These are phyloP conservation scores for Takashimella tepidaria DNA, from an alignment of 1,284 basidiomycete species.

Conservation along the genomic window DNA sequence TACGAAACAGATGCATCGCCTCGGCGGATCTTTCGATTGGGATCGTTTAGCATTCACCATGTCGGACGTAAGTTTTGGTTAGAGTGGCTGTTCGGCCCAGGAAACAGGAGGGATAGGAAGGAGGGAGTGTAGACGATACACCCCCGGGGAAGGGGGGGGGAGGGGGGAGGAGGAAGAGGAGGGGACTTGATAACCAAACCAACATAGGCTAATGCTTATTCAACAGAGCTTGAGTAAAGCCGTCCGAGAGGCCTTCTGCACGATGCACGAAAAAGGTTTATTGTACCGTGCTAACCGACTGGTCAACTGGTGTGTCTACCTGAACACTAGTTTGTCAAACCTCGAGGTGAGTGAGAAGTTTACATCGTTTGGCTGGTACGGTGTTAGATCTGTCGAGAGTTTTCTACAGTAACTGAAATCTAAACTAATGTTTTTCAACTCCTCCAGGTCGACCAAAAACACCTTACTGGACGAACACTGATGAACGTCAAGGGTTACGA, in stretches of 20 bases:
- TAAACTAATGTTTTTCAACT: slow-evolving; percentile 3
- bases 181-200: too few relatives aligned
- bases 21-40: slow-evolving; percentile 96
- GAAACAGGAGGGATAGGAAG: background rate
- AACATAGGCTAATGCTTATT: background rate
- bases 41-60: slow-evolving; percentile 91
- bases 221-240: slow-evolving; percentile 70
- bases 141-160: too few relatives aligned
- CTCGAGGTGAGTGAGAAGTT: slow-evolving; percentile 61
- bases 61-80: slow-evolving; percentile 71
- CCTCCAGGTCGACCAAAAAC: slow-evolving; percentile 93
- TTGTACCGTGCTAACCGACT: slow-evolving; percentile 95
- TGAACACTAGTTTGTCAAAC: slow-evolving; percentile 96
- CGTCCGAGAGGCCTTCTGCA: slow-evolving; percentile 87
- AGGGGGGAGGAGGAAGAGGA: too few relatives aligned
- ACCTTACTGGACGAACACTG: slow-evolving; percentile 80
- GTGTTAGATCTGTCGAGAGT: background rate
- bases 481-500: slow-evolving; percentile 93
- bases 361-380: background rate
- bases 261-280: slow-evolving; percentile 85
- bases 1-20: slow-evolving; percentile 78
- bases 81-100: too few relatives aligned
- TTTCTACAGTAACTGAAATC: too few relatives aligned
- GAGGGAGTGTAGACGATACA: too few relatives aligned
- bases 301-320: slow-evolving; percentile 95